Percentiles rank a stretch among this genome's conserved stretches.
Conservation (phyloP, 305 asterid species). For the Fraxinus xanthoxyloides region DNA sequence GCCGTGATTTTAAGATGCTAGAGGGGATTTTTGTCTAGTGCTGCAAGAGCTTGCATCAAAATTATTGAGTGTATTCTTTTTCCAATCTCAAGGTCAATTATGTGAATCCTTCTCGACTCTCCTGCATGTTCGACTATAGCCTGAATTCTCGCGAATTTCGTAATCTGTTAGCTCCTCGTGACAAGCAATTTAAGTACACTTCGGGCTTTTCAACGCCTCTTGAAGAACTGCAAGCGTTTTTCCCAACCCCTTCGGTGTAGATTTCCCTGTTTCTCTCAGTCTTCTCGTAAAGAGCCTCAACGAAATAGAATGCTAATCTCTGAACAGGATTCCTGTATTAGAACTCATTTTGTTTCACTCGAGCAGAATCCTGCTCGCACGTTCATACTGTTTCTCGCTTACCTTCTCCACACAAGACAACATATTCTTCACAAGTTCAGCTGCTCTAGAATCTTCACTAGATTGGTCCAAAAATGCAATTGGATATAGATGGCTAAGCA, state of each 20-base stretch:
- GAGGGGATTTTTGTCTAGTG: too few species aligned
- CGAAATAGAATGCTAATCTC: constrained; percentile 22
- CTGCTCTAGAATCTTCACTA: background rate
- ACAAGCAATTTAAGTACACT: background rate
- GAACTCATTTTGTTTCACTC: constrained; percentile 32
- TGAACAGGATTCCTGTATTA: constrained; percentile 28
- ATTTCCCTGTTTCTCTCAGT: constrained; percentile 26
- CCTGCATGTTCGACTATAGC: too few species aligned
- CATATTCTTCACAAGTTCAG: background rate
- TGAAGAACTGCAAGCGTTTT: constrained; percentile 14
- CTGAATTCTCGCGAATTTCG: too few species aligned
- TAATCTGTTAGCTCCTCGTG: too few species aligned
- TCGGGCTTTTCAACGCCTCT: constrained; percentile 13
- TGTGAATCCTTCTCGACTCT: too few species aligned
- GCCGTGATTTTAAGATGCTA: too few species aligned
- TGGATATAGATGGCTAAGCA: too few species aligned
- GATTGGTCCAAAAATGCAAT: background rate
- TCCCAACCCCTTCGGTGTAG: constrained; percentile 13
- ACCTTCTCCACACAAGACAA: background rate
- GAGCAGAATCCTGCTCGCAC: constrained; percentile 17
- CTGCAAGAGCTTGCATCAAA: too few species aligned
- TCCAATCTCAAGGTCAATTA: too few species aligned
- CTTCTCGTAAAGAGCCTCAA: constrained; percentile 15
- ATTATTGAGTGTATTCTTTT: too few species aligned
- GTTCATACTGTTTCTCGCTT: background rate